Base-by-base conservation (phyloP, 2,329 filamentous ascomycete genomes). In the Colletotrichum cordylinicola region DNA sequence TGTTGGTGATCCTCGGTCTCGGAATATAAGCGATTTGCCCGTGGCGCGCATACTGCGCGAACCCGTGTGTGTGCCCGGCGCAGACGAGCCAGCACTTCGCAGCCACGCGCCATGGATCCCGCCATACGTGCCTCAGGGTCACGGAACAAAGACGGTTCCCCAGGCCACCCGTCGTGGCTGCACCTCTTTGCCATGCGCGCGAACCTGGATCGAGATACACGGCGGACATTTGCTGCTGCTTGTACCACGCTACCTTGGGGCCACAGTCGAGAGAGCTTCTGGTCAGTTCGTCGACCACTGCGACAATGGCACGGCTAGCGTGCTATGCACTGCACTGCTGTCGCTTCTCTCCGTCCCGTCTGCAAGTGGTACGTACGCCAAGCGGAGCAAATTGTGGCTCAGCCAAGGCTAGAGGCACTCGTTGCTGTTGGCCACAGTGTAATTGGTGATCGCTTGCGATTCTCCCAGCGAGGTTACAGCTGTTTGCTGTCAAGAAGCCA, bases 361-460 rank as follows among this genome's bases (percentile, higher is more conserved):
- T 73, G 70, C 64, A 43, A 58, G 70, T 48, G 56, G 69, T 72
- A 68, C 69, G 62, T 58, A 68, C 35, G 73, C 56, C 43, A 75
- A 73, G 73, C 70, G 64, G 62, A 64, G 62, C 31, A 72, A 39
- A 58, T 73, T 56, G 73, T 73, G 56, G 73, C 73, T 62, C 70
- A 62, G 70, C 21, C 62, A 66, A 15, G 37, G 43, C 31, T 67
- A 16, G 21, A 8, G 24, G 35, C 37, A 24, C 61, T 64, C 21
- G 65, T 27, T 21, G 68, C 37, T 64, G 35, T 31, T 31, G 48
- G 43, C 60, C 48, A 52, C 60, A 39, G 29, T 7, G 60, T 48
- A 39, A 39, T 58, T 70, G 39, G 70, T 29, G 33, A 18, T 24
- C 37, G 66, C 66, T 70, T 56, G 56, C 39, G 68, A 29, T 33